Evolutionary conservation across 23 red algal species (phyloP), one percentile per base, ranked within the genome.

Genomic region (Gracilaria caudata): DNA sequence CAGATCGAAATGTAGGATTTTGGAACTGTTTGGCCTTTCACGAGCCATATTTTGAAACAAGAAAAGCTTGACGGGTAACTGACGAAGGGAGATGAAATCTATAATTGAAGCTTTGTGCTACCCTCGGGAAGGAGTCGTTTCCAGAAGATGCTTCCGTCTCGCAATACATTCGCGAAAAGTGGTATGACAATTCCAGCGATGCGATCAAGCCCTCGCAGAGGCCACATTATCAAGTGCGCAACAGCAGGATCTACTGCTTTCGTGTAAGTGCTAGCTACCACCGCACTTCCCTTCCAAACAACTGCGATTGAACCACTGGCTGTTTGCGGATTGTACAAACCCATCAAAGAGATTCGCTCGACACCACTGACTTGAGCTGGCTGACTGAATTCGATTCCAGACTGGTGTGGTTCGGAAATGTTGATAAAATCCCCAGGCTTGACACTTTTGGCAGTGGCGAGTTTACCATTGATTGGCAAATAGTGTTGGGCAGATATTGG

Each of bases 241-340:
- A 59, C 28, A 44, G 24, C 44, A 8, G 83, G 65, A 51, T 73
- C 19, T 21, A 87, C 63, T 5, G 65, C 44, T 39, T 17, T 56
- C 29, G 83, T 87, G 65, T 75, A 87, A 17, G 65, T 75, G 68
- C 83, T 87, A 55, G 83, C 33, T 0, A 76, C 45, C 17, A 87
- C 83, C 51, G 77, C 24, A 28, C 35, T 43, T 37, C 77, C 77
- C 17, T 57, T 63, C 66, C 83, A 73, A 30, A 46, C 13, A 35
- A 87, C 83, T 21, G 72, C 83, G 19, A 87, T 73, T 57, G 68
- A 75, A 28, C 83, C 83, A 76, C 68, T 76, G 0, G 64, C 41
- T 68, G 89, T 92, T 7, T 84, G 78, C 7, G 89, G 89, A 77
- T 83, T 84, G 89, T 76, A 92, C 51, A 92, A 57, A 0, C 89